A percentile compares a stretch with the other conserved stretches of the same genome.
phyloP scores from a whole-genome alignment of 345 rosid genomes.

The Triadica sebifera region DNA sequence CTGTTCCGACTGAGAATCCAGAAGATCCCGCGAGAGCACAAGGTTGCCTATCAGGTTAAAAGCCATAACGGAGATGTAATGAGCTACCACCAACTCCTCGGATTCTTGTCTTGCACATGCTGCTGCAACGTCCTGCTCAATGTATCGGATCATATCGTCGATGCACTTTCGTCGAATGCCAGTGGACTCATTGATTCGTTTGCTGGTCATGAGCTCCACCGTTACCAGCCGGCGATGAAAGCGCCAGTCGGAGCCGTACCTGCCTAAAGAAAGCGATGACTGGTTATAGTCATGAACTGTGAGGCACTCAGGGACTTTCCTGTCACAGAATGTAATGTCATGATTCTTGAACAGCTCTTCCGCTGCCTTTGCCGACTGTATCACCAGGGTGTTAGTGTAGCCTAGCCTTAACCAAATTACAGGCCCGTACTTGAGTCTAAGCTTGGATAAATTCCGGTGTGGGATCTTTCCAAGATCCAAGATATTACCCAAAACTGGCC shows the following conservation, averaged over 20 bases:
- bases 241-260: slow-evolving; percentile 19
- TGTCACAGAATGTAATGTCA: slow-evolving; percentile 12
- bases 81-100: neutral
- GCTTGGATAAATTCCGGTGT: slow-evolving; percentile 14
- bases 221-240: slow-evolving; percentile 11
- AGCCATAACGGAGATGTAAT: neutral
- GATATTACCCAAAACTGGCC: slow-evolving; percentile 24
- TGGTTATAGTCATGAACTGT: slow-evolving; percentile 15
- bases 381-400: slow-evolving; percentile 22
- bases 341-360: slow-evolving; percentile 23
- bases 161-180: neutral
- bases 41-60: neutral
- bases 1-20: neutral
- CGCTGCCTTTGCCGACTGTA: slow-evolving; percentile 23
- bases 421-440: slow-evolving; percentile 17
- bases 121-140: slow-evolving; percentile 7
- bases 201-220: slow-evolving; percentile 7
- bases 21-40: neutral
- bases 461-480: slow-evolving; percentile 25
- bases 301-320: neutral
- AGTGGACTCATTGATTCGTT: slow-evolving; percentile 16
- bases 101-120: neutral
- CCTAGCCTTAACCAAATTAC: slow-evolving; percentile 28
- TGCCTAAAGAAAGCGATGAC: slow-evolving; percentile 5
- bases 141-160: neutral